These are phyloP conservation scores for Metschnikowia hibisci DNA, from an alignment of 805 yeast genomes.

Conservation along the genomic window DNA sequence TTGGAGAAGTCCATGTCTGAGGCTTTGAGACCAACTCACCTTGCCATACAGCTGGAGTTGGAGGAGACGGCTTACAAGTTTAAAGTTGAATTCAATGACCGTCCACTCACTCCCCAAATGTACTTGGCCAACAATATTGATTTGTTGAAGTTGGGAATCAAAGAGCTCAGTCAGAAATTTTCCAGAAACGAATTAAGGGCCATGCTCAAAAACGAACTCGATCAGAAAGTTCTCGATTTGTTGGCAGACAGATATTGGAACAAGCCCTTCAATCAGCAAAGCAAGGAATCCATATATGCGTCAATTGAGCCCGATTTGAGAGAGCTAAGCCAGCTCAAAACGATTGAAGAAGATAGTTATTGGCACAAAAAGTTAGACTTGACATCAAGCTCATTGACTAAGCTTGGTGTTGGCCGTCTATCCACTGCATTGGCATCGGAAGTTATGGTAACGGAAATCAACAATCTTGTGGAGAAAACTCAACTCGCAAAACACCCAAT, in stretches of 20 bases:
- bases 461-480: slow-evolving; percentile 66
- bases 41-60: slow-evolving; percentile 79
- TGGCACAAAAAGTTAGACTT: slow-evolving; percentile 89
- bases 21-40: slow-evolving; percentile 82
- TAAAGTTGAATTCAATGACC: slow-evolving; percentile 95
- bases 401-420: slow-evolving; percentile 88
- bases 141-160: slow-evolving; percentile 75
- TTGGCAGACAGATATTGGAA: slow-evolving; percentile 94
- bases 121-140: slow-evolving; percentile 91
- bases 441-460: slow-evolving; percentile 73
- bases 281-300: slow-evolving; percentile 12
- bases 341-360: slow-evolving; percentile 59
- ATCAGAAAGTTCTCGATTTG: slow-evolving; percentile 82
- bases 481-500: slow-evolving; percentile 81
- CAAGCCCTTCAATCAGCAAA: slow-evolving; percentile 39
- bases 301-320: slow-evolving; percentile 46
- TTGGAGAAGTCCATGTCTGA: slow-evolving; percentile 88
- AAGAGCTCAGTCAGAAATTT: slow-evolving; percentile 79
- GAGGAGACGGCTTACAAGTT: slow-evolving; percentile 91
- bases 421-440: slow-evolving; percentile 81
- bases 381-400: slow-evolving; percentile 79
- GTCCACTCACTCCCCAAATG: slow-evolving; percentile 89
- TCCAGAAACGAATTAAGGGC: slow-evolving; percentile 79
- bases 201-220: slow-evolving; percentile 76
- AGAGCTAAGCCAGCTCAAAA: slow-evolving; percentile 51